Evolutionary conservation across 106 monocot species (phyloP).

Genomic region (Acorus gramineus): DNA sequence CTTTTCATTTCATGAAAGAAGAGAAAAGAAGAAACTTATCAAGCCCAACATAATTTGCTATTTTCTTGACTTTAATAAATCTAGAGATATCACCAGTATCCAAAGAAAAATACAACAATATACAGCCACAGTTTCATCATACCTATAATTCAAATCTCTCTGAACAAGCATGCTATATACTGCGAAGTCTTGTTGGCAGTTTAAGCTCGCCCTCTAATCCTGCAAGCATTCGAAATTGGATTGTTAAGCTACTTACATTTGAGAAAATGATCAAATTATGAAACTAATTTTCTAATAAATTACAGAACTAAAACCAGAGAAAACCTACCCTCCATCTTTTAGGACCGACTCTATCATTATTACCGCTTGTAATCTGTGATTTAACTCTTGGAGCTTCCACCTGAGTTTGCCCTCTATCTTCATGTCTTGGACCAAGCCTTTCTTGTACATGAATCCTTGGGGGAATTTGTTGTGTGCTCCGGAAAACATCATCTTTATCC

Average conservation of each 20-base stretch:
- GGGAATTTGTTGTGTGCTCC: slow-evolving; percentile 20
- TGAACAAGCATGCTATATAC: too few relatives aligned
- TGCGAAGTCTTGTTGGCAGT: too few relatives aligned
- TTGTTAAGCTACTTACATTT: background rate
- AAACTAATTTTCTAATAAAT: background rate
- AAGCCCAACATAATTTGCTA: too few relatives aligned
- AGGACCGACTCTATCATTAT: slow-evolving; percentile 11
- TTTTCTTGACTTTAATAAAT: too few relatives aligned
- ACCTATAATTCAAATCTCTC: too few relatives aligned
- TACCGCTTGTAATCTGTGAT: slow-evolving; percentile 8
- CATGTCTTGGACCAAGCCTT: slow-evolving; percentile 7
- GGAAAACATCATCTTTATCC: slow-evolving; percentile 62
- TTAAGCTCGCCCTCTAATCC: too few relatives aligned
- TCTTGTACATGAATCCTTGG: slow-evolving; percentile 29
- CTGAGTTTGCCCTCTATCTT: slow-evolving; percentile 8
- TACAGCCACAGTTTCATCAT: too few relatives aligned
- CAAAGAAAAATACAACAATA: too few relatives aligned
- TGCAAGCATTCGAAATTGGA: too few relatives aligned
- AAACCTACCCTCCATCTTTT: slow-evolving; percentile 63
- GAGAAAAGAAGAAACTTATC: too few relatives aligned
- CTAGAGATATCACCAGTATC: too few relatives aligned
- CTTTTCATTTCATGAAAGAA: too few relatives aligned
- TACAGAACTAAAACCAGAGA: background rate
- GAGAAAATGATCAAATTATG: background rate
- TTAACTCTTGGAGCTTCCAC: slow-evolving; percentile 29